phyloP scores from a whole-genome alignment of 805 yeast species.

The Maudiozyma turicensis region DNA sequence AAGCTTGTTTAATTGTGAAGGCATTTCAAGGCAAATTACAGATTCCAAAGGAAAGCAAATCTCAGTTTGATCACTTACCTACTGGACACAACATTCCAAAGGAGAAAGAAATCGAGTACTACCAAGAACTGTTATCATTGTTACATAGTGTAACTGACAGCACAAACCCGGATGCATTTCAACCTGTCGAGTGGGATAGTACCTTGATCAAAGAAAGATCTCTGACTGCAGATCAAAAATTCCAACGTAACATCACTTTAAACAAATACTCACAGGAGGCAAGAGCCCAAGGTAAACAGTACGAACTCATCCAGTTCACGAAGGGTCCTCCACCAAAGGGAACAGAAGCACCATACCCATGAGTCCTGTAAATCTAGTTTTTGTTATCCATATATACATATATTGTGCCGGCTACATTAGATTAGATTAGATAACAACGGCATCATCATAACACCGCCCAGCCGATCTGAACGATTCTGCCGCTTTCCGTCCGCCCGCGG shows the following conservation, averaged over 20 bases:
- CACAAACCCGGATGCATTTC: slow-evolving; percentile 10
- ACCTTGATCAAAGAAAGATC: slow-evolving; percentile 10
- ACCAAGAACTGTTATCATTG: slow-evolving; percentile 15
- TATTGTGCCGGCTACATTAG: background rate
- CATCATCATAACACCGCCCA: too few species aligned
- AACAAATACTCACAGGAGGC: slow-evolving; percentile 11
- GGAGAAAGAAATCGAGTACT: slow-evolving; percentile 21
- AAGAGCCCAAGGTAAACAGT: slow-evolving; percentile 12
- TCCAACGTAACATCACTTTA: slow-evolving; percentile 14
- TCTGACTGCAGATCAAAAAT: slow-evolving; percentile 11
- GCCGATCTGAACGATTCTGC: too few species aligned
- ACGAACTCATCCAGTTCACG: slow-evolving; percentile 6
- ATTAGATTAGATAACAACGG: too few species aligned
- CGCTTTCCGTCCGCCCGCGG: too few species aligned
- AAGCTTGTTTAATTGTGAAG: slow-evolving; percentile 56
- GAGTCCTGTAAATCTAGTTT: background rate
- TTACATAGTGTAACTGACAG: slow-evolving; percentile 6
- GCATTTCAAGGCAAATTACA: slow-evolving; percentile 46
- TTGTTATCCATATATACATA: background rate
- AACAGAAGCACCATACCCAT: background rate
- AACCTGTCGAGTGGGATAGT: slow-evolving; percentile 22
- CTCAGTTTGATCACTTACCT: background rate
- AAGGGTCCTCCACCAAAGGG: background rate
- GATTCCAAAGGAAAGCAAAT: slow-evolving; percentile 33
- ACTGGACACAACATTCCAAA: slow-evolving; percentile 13